phyloP scores from a whole-genome alignment of 1,284 basidiomycete genomes.

The Flammula alnicola region DNA sequence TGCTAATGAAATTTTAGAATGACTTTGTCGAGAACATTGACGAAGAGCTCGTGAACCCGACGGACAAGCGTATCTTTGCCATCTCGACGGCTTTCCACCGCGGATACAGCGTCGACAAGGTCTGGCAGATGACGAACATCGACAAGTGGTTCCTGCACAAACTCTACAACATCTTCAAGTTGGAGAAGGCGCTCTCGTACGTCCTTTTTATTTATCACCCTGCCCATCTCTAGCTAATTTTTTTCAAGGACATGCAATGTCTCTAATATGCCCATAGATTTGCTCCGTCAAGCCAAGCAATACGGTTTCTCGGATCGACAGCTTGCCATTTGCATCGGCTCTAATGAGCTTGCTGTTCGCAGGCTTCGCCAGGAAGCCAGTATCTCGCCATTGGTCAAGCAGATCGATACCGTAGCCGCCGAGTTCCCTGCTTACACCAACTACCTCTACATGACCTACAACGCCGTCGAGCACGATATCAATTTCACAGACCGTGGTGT shows the following conservation, averaged over 20 bases:
- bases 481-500: conserved; percentile 90
- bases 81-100: conserved; percentile 88
- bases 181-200: conserved; percentile 79
- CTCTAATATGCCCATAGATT: conserved; percentile 65
- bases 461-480: conserved; percentile 92
- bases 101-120: conserved; percentile 94
- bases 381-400: conserved; percentile 94
- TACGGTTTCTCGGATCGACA: conserved; percentile 96
- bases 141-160: conserved; percentile 98
- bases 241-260: conserved; percentile 64
- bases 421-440: conserved; percentile 99
- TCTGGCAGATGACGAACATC: conserved; percentile 96
- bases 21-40: conserved; percentile 84
- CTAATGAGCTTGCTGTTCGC: conserved; percentile 90
- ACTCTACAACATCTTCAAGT: conserved; percentile 81
- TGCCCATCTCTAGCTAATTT: conserved; percentile 5
- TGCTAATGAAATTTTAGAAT: conserved; percentile 56
- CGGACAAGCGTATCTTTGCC: conserved; percentile 92
- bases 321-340: conserved; percentile 79
- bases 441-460: conserved; percentile 98
- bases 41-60: conserved; percentile 86
- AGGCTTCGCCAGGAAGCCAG: conserved; percentile 83
- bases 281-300: conserved; percentile 89
- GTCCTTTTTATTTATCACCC: conserved; percentile 32
- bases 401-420: conserved; percentile 98